These are phyloP conservation scores for Phytophthora idaei DNA, from an alignment of 352 stramenopile species.

Conservation along the genomic window DNA sequence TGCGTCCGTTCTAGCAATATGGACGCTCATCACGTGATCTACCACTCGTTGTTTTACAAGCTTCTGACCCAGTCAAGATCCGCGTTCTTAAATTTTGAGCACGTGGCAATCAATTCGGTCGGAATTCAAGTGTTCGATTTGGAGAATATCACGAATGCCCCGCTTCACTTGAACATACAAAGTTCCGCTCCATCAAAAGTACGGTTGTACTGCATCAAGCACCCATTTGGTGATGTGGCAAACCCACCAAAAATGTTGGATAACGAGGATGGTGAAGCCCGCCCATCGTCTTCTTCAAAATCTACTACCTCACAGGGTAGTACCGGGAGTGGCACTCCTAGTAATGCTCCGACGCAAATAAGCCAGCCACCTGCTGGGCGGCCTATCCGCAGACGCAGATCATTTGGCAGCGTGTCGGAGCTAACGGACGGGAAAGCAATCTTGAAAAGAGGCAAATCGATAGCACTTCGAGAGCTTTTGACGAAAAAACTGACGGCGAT, in stretches of 20 bases:
- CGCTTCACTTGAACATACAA: constrained; percentile 79
- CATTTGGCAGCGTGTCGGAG: constrained; percentile 75
- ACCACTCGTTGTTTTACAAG: constrained; percentile 92
- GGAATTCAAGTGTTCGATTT: constrained; percentile 89
- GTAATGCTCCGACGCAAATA: constrained; percentile 31
- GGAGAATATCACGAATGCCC: constrained; percentile 88
- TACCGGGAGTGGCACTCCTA: constrained; percentile 22
- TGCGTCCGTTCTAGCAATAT: constrained; percentile 91
- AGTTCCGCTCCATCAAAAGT: constrained; percentile 77
- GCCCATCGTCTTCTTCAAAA: constrained; percentile 18
- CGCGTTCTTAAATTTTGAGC: constrained; percentile 89
- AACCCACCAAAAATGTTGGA: constrained; percentile 22
- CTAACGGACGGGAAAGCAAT: constrained; percentile 40
- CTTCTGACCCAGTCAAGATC: constrained; percentile 84
- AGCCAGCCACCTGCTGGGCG: constrained; percentile 30
- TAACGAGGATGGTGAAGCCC: constrained; percentile 17
- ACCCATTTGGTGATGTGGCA: constrained; percentile 40
- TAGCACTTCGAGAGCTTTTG: constrained; percentile 60
- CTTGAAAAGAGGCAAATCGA: constrained; percentile 49
- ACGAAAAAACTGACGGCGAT: constrained; percentile 51
- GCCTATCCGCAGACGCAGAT: constrained; percentile 69
- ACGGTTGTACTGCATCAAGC: constrained; percentile 74
- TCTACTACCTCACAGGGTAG: constrained; percentile 38
- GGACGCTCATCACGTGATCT: constrained; percentile 91
- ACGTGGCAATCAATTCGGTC: constrained; percentile 84